Evolutionary conservation across 495 filamentous ascomycete species (phyloP), one percentile per base, ranked within the genome.

Genomic region (Glarea lozoyensis): DNA sequence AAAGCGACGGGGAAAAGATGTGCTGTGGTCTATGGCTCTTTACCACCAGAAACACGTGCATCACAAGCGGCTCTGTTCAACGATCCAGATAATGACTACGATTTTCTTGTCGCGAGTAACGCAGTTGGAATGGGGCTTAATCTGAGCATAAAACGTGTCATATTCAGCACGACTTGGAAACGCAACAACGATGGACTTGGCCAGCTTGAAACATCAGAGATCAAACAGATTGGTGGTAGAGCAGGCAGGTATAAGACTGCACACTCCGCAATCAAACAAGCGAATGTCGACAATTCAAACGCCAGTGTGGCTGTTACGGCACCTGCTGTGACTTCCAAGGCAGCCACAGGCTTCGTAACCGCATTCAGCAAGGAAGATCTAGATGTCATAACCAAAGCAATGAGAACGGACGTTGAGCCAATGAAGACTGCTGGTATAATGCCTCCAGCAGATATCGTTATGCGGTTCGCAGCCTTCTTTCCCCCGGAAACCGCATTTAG

Each of bases 51-150:
- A 60, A 94, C 87, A 33, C 75, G 93, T 43, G 87, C 84, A 10
- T 79, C 88, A 54, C 92, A 99, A 63, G 92, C 92, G 5, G 72
- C 70, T 18, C 72, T 95, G 2, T 98, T 98, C 69, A 98, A 98
- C 53, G 86, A 96, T 49, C 87, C 84, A 0, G 65, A 92, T 56
- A 97, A 86, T 60, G 89, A 94, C 27, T 99, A 95, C 58, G 88
- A 99, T 52, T 88, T 81, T 48, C 68, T 99, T 3, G 86, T 90
- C 19, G 92, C 92, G 12, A 95, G 88, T 52, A 92, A 99, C 60
- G 92, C 92, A 17, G 87, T 99, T 49, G 92, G 92, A 17, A 99
- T 99, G 92, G 92, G 92, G 1, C 64, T 99, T 22, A 99, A 99
- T 60, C 57, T 99, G 65, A 88, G 86, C 57, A 82, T 92, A 64